These are phyloP conservation scores for Penicillium roqueforti DNA, from an alignment of 495 filamentous ascomycete genomes.

Conservation along the genomic window DNA sequence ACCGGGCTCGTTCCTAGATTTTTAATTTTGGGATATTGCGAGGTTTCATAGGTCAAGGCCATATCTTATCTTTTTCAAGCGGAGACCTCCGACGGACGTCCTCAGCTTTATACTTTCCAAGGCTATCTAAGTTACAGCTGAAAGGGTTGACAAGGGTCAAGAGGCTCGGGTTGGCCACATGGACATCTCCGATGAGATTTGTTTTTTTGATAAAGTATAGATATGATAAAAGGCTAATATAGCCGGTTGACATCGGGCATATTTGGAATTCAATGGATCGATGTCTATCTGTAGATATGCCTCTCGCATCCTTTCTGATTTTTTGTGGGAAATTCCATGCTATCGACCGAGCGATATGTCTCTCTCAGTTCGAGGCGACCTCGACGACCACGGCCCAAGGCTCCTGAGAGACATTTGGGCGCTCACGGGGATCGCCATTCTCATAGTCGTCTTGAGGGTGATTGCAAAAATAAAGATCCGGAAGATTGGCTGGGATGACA, in stretches of 20 bases:
- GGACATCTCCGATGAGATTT: slow-evolving; percentile 17
- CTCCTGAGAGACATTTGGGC: slow-evolving; percentile 28
- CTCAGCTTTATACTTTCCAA: too few species aligned
- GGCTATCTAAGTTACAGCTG: too few species aligned
- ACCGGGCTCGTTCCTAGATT: too few species aligned
- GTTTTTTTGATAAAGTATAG: background rate
- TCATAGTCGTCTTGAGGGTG: slow-evolving; percentile 20
- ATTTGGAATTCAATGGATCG: slow-evolving; percentile 4
- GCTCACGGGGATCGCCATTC: slow-evolving; percentile 18
- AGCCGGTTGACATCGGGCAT: background rate
- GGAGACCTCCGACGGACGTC: too few species aligned
- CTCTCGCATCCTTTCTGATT: background rate
- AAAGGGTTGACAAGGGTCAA: too few species aligned
- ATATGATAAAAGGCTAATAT: slow-evolving; percentile 15
- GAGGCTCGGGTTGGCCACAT: background rate
- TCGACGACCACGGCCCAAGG: slow-evolving; percentile 14
- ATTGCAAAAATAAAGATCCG: slow-evolving; percentile 23
- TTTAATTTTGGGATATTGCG: too few species aligned
- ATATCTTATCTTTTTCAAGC: too few species aligned
- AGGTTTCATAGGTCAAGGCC: too few species aligned
- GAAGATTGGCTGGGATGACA: slow-evolving; percentile 27
- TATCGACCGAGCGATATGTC: slow-evolving; percentile 9
- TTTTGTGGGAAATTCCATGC: background rate
- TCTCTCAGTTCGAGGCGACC: slow-evolving; percentile 2
- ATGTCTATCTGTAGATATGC: background rate